Base-by-base conservation (phyloP, 2,329 filamentous ascomycete species). In the Botrytis deweyae region DNA sequence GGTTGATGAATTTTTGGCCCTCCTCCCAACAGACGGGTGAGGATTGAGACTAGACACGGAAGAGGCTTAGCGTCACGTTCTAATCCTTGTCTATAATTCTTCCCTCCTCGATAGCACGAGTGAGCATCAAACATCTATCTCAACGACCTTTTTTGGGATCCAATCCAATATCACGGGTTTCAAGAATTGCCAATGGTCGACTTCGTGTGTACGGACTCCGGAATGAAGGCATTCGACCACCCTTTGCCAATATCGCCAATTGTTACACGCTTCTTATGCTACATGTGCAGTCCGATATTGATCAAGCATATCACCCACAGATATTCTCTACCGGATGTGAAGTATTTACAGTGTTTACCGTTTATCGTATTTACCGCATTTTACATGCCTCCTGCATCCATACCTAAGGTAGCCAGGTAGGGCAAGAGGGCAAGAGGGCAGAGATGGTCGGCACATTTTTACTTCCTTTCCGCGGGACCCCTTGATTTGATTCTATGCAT, bases 1-100 rank as follows among this genome's bases (percentile, higher is more conserved):
- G 71, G 71, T 68, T 72, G 71, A 72, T 42, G 29, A 46, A 49
- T 62, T 69, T 72, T 72, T 68, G 63, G 63, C 36, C 40, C 36
- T 67, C 70, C 70, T 72, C 71, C 71, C 71, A 72, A 72, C 71
- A 72, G 71, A 72, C 71, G 40, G 71, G 33, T 20, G 71, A 61
- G 29, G 49, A 62, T 58, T 61, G 46, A 36, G 33, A 38, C 71
- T 72, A 72, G 63, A 40, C 20, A 29, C n/a, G 36, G 7, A 72
- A 68, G 40, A 18, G 71, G 71, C 16, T 40, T 72, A 72, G 71
- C 33, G 40, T 68, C 5, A 36, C 10, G 12, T 9, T 0, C 0
- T 14, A 8, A 72, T 1, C 71, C 71, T 40, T 68, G 71, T 20
- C 10, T 16, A 59, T 69, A 52, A 52, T 29, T 25, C 8, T 33